Evolutionary conservation across 768 basidiomycete species (phyloP).

Genomic region (Kwoniella newhampshirensis): DNA sequence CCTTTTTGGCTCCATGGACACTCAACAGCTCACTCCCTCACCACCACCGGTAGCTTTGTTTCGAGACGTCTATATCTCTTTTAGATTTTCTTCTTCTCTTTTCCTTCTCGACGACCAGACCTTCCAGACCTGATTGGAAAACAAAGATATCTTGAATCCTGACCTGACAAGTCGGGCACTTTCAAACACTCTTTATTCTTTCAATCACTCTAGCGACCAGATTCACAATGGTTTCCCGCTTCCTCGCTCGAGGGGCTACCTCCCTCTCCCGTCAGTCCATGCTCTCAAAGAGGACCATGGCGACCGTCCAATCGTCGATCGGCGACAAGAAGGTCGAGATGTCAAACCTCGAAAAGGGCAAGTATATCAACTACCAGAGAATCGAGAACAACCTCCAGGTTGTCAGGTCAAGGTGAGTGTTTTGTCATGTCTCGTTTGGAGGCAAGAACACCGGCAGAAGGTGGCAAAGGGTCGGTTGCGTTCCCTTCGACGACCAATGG

Average conservation of each 20-base stretch:
- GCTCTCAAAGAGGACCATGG: conserved; percentile 38
- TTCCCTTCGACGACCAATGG: no score
- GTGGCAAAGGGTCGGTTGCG: no score
- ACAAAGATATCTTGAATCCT: neutral
- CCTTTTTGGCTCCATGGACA: neutral
- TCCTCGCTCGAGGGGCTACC: conserved; percentile 33
- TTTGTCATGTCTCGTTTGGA: neutral
- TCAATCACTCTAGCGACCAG: neutral
- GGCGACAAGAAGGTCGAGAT: conserved; percentile 56
- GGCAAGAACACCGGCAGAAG: no score
- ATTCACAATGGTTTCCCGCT: conserved; percentile 31
- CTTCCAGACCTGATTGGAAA: no score
- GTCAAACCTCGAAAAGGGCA: conserved; percentile 54
- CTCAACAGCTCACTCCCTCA: neutral
- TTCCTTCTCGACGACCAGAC: conserved; percentile 3
- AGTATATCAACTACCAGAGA: conserved; percentile 60
- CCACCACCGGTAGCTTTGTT: neutral
- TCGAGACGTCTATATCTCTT: neutral
- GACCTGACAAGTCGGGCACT: conserved; percentile 7
- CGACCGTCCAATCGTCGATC: conserved; percentile 43
- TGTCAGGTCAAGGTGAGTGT: conserved; percentile 72
- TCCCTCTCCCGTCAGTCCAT: conserved; percentile 29
- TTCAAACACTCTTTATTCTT: neutral
- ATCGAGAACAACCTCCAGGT: conserved; percentile 95
- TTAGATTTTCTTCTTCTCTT: neutral